Base-by-base conservation (phyloP, 306 rosid genomes). In the Gastrolobium villosum region DNA sequence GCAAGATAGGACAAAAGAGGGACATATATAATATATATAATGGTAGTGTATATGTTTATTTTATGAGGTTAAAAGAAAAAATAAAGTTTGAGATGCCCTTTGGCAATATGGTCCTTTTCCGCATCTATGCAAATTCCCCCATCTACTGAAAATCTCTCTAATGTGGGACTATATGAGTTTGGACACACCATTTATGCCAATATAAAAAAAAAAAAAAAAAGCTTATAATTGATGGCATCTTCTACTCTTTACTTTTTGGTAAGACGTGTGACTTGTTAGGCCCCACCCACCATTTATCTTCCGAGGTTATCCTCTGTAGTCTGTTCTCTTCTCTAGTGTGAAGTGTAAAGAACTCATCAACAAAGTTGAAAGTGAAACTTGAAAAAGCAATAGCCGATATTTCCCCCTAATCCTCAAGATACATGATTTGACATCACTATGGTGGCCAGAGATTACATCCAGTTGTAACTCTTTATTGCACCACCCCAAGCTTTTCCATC, bases 1-100 rank as follows among this genome's bases (percentile, higher is more conserved):
- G 37, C 5, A 7, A 64, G 87, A 71, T 35, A 71, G 71, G 87
- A 80, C 82, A 84, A 70, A 80, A 75, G 75, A 73, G 56, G 61
- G 76, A 75, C 78, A 70, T 80, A 20, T 20, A 20, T 20, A 80
- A 79, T 75, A 70, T 80, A 20, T 20, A 20, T 20, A 80, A 79
- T 75, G 84, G 65, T 62, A 1, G 70, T 57, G 72, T 78, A 74
- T 35, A 44, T 52, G 55, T 52, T 54, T 39, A 43, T 49, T 54
- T 59, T 41, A 63, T 44, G 61, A 61, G 65, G 59, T 68, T 41
- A 70, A 76, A 81, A 74, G 2, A 43, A 57, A 57, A 37, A 60
- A 43, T 44, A 82, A 78, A 72, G 50, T 5, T 32, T 7, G 64
- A 81, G 81, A 81, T 85, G 63, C 84, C 65, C 36, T 74, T 69